Evolutionary conservation across 805 yeast genomes (phyloP), one percentile per base, ranked within the genome.

Genomic region (Candida boidinii): DNA sequence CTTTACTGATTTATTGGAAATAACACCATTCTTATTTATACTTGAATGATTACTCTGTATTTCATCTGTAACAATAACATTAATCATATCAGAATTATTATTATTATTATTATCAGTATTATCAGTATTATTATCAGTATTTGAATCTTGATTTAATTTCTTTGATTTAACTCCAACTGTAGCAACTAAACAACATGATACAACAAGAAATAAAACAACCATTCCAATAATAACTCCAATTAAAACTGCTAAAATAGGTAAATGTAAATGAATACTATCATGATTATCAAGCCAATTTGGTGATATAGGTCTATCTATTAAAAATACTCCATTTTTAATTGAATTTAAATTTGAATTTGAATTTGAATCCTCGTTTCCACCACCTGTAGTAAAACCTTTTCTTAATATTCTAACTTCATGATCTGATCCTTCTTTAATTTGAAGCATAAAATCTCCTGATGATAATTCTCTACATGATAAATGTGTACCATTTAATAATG

Each of bases 231-330:
- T 54, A 4, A 79, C 59, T 6, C 92, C 94, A 18, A 81, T 53
- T 0, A 77, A 77, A 21, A 81, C 58, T 11, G 90, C 83, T 14
- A 78, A 66, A 33, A 74, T 66, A 5, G 92, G 87, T 23, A 83
- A 55, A 39, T 70, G 79, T 17, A 82, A 53, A 38, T 71, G 80
- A 28, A 76, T 59, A 15, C 65, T 48, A 19, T 54, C 60, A 7
- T 36, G 30, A 5, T 48, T 49, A 21, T 68, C 67, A 5, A 79
- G 50, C 92, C 94, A 82, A 2, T 54, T 50, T 17, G 79, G 67
- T 24, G 71, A 69, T n/a, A 83, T 58, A 2, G 88, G 85, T 30
- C 73, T 64, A 41, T 83, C 90, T 29, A 82, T 60, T 2, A 79
- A 49, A 40, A 79, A 75, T 1, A 83, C 68, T 41, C 88, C 82